phyloP scores from a whole-genome alignment of 345 rosid species.

The Salix purpurea region DNA sequence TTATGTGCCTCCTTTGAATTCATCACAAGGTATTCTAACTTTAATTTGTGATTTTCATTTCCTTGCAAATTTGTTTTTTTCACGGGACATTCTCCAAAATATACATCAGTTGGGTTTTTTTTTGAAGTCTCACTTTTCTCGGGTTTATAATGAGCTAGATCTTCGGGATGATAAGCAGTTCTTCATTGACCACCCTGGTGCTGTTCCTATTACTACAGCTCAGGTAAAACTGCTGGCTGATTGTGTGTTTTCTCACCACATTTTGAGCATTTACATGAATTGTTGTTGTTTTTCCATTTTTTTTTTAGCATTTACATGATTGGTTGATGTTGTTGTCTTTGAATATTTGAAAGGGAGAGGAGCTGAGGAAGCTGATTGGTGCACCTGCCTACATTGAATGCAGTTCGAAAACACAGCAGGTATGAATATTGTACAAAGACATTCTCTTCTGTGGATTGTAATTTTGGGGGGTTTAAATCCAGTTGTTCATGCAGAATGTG shows the following conservation, averaged over 20 bases:
- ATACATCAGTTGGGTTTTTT: not conserved
- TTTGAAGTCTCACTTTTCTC: not conserved
- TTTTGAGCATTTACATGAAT: not conserved
- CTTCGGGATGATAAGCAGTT: constrained; percentile 36
- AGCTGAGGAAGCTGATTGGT: constrained; percentile 76
- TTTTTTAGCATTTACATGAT: not conserved
- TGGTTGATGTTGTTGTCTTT: not conserved
- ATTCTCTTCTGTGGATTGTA: not conserved
- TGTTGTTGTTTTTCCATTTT: not conserved
- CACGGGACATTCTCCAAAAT: not conserved
- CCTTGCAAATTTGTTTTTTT: not conserved
- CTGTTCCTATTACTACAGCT: constrained; percentile 30
- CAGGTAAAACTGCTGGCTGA: constrained; percentile 17
- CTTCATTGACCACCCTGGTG: constrained; percentile 33
- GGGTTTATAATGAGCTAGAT: constrained; percentile 16
- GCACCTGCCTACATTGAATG: constrained; percentile 88
- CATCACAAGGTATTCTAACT: not conserved
- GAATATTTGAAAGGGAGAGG: constrained; percentile 67
- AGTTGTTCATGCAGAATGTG: constrained; percentile 52
- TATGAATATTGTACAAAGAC: constrained; percentile 8
- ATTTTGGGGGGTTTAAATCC: not conserved
- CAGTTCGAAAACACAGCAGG: constrained; percentile 94
- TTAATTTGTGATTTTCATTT: not conserved
- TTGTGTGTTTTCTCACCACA: not conserved
- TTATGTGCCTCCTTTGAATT: not conserved